Conservation (phyloP, 805 yeast genomes). For the Wickerhamiella kurtzmanii region DNA sequence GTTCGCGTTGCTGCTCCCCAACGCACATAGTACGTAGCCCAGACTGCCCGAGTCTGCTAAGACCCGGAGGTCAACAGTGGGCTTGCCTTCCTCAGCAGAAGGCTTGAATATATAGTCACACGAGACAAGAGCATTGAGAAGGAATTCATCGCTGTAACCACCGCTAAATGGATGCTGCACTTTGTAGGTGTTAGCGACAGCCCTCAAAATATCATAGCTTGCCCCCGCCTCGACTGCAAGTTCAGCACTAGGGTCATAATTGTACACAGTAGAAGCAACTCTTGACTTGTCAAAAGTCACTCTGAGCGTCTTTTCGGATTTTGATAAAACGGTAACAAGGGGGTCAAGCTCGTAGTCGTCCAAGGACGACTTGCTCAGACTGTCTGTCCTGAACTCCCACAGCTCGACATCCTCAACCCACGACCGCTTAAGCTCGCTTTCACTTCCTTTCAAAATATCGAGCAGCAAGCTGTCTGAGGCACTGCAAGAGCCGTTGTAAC, state of each 20-base stretch:
- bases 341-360: slow-evolving; percentile 30
- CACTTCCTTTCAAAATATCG: slow-evolving; percentile 42
- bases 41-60: slow-evolving; percentile 46
- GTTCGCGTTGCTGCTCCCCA: slow-evolving; percentile 13
- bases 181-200: slow-evolving; percentile 5
- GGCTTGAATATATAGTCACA: slow-evolving; percentile 17
- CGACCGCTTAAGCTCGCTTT: slow-evolving; percentile 35
- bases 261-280: slow-evolving; percentile 6
- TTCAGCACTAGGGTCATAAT: slow-evolving; percentile 20
- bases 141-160: slow-evolving; percentile 53
- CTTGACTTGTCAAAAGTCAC: slow-evolving; percentile 18
- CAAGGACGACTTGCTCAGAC: slow-evolving; percentile 26
- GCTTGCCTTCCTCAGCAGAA: slow-evolving; percentile 17
- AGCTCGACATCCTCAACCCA: slow-evolving; percentile 53
- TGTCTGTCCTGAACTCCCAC: slow-evolving; percentile 43
- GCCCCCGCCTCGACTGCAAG: not conserved
- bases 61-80: slow-evolving; percentile 36
- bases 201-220: slow-evolving; percentile 1
- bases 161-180: slow-evolving; percentile 3
- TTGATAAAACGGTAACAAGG: slow-evolving; percentile 5
- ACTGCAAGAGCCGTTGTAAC: slow-evolving; percentile 51
- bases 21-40: slow-evolving; percentile 32
- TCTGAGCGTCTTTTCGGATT: slow-evolving; percentile 4
- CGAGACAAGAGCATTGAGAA: slow-evolving; percentile 35
- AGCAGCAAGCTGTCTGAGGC: slow-evolving; percentile 53